These are phyloP conservation scores for Madurella fahalii DNA, from an alignment of 2,329 filamentous ascomycete genomes.

Conservation along the genomic window DNA sequence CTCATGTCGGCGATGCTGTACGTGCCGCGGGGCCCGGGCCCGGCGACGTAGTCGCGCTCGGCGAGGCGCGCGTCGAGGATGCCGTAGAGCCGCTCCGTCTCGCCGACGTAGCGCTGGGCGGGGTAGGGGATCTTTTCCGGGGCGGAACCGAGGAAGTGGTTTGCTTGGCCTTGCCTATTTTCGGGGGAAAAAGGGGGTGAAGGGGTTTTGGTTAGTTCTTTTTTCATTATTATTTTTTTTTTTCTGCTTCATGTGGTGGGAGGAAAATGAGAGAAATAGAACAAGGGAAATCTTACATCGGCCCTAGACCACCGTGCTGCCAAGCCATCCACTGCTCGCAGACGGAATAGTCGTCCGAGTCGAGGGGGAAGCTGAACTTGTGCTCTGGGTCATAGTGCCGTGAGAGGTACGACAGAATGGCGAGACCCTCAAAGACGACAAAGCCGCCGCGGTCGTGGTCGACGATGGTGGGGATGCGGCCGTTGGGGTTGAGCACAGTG, in stretches of 20 bases:
- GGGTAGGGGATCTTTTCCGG: slow-evolving; percentile 67
- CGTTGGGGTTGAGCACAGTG: slow-evolving; percentile 59
- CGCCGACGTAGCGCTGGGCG: slow-evolving; percentile 70
- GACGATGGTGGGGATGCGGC: slow-evolving; percentile 61
- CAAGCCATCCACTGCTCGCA: slow-evolving; percentile 62
- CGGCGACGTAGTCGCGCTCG: slow-evolving; percentile 49
- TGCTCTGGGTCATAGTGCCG: slow-evolving; percentile 23
- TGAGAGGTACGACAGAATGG: slow-evolving; percentile 67
- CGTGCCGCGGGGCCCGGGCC: slow-evolving; percentile 46
- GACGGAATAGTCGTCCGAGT: slow-evolving; percentile 36
- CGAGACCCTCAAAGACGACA: slow-evolving; percentile 68
- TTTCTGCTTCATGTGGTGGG: not conserved
- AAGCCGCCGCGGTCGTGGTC: slow-evolving; percentile 61
- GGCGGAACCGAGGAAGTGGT: slow-evolving; percentile 67
- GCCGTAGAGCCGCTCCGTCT: slow-evolving; percentile 69
- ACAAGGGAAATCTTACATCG: slow-evolving; percentile 38
- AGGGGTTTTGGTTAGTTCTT: slow-evolving; percentile 33
- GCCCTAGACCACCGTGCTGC: slow-evolving; percentile 72
- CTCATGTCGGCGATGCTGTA: slow-evolving; percentile 68
- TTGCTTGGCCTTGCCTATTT: slow-evolving; percentile 61
- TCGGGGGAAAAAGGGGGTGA: too few species aligned
- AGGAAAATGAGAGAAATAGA: slow-evolving; percentile 14
- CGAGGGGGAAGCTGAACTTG: slow-evolving; percentile 35
- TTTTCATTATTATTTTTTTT: slow-evolving; percentile 40
- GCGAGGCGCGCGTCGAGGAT: slow-evolving; percentile 64